These are phyloP conservation scores for Cladophialophora psammophila DNA, from an alignment of 2,329 filamentous ascomycete genomes.

Conservation along the genomic window DNA sequence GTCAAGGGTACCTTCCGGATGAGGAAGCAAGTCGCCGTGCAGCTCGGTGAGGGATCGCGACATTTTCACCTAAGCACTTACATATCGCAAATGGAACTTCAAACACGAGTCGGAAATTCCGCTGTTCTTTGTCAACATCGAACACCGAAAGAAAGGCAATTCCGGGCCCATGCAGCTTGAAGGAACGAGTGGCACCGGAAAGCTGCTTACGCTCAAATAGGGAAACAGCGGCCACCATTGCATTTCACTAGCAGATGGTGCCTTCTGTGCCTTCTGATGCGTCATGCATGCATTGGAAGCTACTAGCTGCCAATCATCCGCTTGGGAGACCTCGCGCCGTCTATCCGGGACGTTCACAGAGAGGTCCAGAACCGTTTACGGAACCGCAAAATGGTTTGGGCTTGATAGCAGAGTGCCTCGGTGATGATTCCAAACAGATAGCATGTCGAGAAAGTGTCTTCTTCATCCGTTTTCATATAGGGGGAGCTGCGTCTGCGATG, in stretches of 20 bases:
- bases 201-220: constrained; percentile 5
- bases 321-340: constrained; percentile 6
- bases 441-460: constrained; percentile 1
- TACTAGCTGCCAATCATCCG: neutral
- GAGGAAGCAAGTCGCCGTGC: constrained; percentile 6
- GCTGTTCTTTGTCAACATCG: neutral
- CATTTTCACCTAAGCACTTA: neutral
- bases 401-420: neutral
- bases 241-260: neutral
- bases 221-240: neutral
- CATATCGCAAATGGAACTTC: neutral
- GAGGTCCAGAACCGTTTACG: neutral
- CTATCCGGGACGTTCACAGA: constrained; percentile 1
- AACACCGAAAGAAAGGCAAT: neutral
- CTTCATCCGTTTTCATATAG: neutral
- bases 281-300: neutral
- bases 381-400: neutral
- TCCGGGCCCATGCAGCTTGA: neutral
- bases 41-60: neutral
- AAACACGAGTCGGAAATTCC: neutral
- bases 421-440: neutral
- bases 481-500: neutral
- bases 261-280: neutral
- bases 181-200: neutral
- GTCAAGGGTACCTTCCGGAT: constrained; percentile 2